Conservation (phyloP, 345 rosid genomes). For the Acer campestre region DNA sequence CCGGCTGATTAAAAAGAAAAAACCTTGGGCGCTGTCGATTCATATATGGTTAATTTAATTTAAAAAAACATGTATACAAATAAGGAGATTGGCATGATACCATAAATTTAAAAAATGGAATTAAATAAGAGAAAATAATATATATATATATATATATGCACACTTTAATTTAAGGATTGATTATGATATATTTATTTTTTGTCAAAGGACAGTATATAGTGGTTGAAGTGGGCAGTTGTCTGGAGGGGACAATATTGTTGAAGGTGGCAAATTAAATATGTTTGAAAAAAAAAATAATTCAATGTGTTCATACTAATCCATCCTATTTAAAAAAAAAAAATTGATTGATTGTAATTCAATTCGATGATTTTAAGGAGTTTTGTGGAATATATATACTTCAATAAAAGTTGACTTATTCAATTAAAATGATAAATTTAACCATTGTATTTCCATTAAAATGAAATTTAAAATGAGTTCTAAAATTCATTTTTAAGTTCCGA, state of each 20-base stretch:
- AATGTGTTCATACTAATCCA: background rate
- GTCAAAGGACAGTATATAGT: background rate
- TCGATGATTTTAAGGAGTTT: background rate
- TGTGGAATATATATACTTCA: background rate
- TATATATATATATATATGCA: background rate
- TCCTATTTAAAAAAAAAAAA: background rate
- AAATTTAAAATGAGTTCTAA: background rate
- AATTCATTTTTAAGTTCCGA: no score
- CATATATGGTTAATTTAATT: background rate
- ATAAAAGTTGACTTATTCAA: background rate
- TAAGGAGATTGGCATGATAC: background rate
- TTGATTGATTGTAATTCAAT: background rate
- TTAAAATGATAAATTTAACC: background rate
- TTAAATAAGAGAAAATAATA: background rate
- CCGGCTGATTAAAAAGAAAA: no score
- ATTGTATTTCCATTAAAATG: no score
- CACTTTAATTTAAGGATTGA: background rate
- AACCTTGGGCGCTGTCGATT: conserved; percentile 8
- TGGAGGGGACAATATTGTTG: background rate
- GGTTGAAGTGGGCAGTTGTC: conserved; percentile 3
- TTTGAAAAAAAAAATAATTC: background rate
- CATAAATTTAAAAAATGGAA: background rate
- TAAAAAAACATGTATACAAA: background rate
- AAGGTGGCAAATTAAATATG: background rate
- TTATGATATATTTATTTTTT: background rate